Percentiles rank a stretch among this genome's conserved stretches.
phyloP scores from a whole-genome alignment of 257 asterid species.

The Nemophila menziesii region DNA sequence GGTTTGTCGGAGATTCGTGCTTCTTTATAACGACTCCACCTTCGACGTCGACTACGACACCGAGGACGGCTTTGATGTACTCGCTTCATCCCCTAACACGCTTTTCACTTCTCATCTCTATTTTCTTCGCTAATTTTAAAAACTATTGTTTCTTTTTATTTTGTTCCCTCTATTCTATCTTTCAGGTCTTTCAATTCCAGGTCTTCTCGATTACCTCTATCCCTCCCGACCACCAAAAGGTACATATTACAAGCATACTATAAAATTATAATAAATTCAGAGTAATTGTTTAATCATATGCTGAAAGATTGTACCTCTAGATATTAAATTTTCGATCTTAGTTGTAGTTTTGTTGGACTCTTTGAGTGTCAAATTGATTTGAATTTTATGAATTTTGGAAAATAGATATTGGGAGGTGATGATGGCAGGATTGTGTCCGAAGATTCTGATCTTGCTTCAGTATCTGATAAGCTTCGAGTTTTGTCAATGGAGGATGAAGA shows the following conservation, averaged over 20 bases:
- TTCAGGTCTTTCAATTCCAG: constrained; percentile 80
- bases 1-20: constrained; percentile 67
- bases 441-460: constrained; percentile 50
- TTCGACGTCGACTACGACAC: constrained; percentile 82
- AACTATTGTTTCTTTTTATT: constrained; percentile 8
- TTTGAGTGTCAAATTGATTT: background rate
- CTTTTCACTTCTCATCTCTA: constrained; percentile 3
- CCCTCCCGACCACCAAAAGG: constrained; percentile 92
- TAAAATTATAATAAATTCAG: background rate
- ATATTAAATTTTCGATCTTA: background rate
- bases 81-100: constrained; percentile 8
- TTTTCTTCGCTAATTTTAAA: constrained; percentile 8
- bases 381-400: constrained; percentile 6
- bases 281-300: background rate
- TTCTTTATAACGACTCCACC: constrained; percentile 42
- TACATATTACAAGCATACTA: constrained; percentile 5
- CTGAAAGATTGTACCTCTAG: background rate
- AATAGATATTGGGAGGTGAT: constrained; percentile 52
- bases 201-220: constrained; percentile 79
- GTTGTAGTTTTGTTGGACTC: background rate
- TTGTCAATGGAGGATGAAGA: constrained; percentile 28
- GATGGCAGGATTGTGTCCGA: constrained; percentile 32
- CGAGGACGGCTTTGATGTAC: constrained; percentile 81
- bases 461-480: constrained; percentile 52
- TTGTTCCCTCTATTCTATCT: constrained; percentile 5